phyloP scores from a whole-genome alignment of 2,329 filamentous ascomycete genomes.

The Colletotrichum kahawae region DNA sequence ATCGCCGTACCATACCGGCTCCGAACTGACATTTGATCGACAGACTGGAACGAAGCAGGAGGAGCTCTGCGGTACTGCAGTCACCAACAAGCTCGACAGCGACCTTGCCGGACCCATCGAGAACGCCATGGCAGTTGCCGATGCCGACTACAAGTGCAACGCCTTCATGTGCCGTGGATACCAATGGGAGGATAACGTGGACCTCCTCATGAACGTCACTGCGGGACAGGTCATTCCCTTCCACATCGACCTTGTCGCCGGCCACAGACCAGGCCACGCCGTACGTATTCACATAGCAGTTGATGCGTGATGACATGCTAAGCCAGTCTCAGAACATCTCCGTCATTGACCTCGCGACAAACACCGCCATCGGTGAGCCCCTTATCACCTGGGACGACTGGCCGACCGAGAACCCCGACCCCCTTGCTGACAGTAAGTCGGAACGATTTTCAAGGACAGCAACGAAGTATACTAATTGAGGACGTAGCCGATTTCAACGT shows the following conservation, averaged over 20 bases:
- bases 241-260: constrained; percentile 41
- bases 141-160: constrained; percentile 29
- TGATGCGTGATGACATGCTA: neutral
- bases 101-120: constrained; percentile 32
- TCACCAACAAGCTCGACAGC: constrained; percentile 25
- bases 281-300: constrained; percentile 7
- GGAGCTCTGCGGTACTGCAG: constrained; percentile 26
- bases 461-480: constrained; percentile 29
- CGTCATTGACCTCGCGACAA: constrained; percentile 49
- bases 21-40: neutral
- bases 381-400: constrained; percentile 46
- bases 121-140: constrained; percentile 27
- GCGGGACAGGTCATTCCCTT: constrained; percentile 41
- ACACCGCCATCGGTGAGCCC: constrained; percentile 53
- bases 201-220: constrained; percentile 27
- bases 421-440: constrained; percentile 25
- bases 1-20: too few relatives aligned
- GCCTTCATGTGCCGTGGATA: constrained; percentile 33
- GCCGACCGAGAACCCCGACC: constrained; percentile 20
- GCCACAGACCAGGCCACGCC: constrained; percentile 37
- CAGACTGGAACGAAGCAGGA: constrained; percentile 28
- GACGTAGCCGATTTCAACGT: constrained; percentile 50
- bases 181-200: constrained; percentile 33
- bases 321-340: constrained; percentile 45
- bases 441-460: neutral